Conservation (phyloP, 768 basidiomycete species). For the Chalciporus sphaerocephalus region DNA sequence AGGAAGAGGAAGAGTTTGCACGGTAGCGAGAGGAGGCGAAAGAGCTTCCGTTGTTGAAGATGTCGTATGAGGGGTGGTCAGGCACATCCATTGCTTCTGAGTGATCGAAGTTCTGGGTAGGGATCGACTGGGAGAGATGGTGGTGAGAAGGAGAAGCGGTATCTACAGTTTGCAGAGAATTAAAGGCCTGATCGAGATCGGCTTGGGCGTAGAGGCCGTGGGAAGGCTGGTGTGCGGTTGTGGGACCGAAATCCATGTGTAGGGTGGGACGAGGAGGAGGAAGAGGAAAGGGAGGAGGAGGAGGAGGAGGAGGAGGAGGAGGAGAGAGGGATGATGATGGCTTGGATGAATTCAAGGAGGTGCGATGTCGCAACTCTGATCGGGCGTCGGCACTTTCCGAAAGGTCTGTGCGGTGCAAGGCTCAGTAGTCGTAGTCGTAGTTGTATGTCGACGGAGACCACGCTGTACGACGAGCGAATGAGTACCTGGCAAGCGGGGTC, state of each 20-base stretch:
- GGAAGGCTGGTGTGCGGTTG: constrained; percentile 33
- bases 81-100: constrained; percentile 50
- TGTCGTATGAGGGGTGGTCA: constrained; percentile 60
- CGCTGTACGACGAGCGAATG: too few species aligned
- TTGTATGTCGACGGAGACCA: too few species aligned
- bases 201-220: constrained; percentile 46
- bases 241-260: constrained; percentile 51
- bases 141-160: constrained; percentile 36
- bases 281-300: constrained; percentile 46
- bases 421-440: too few species aligned
- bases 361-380: constrained; percentile 48
- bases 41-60: constrained; percentile 51
- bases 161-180: constrained; percentile 42
- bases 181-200: constrained; percentile 57
- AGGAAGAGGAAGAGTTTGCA: constrained; percentile 66
- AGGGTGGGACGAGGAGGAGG: constrained; percentile 34
- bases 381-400: constrained; percentile 55
- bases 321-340: constrained; percentile 35
- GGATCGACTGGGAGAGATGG: constrained; percentile 32
- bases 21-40: constrained; percentile 63
- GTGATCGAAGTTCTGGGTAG: constrained; percentile 44
- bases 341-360: constrained; percentile 26
- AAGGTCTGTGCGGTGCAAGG: too few species aligned
- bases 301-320: constrained; percentile 31
- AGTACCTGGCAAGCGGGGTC: too few species aligned